These are phyloP conservation scores for Phytophthora europaea DNA, from an alignment of 352 stramenopile species.

Conservation along the genomic window DNA sequence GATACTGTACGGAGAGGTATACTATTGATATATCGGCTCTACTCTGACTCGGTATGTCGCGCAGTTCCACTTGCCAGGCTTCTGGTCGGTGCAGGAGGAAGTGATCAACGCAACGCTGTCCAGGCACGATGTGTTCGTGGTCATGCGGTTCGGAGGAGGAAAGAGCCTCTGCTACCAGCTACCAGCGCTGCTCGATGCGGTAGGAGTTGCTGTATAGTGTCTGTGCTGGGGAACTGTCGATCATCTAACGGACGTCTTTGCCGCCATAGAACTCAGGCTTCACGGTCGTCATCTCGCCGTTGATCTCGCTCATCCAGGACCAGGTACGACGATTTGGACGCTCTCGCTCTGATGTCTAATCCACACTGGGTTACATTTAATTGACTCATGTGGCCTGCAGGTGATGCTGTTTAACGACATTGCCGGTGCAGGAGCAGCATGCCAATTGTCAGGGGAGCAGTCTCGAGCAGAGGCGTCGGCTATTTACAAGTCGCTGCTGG, in stretches of 20 bases:
- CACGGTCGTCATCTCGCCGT: conserved; percentile 93
- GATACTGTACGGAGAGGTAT: conserved; percentile 24
- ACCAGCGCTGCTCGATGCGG: conserved; percentile 73
- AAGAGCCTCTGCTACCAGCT: conserved; percentile 94
- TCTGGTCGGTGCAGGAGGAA: conserved; percentile 91
- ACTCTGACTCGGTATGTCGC: conserved; percentile 4
- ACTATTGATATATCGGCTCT: neutral
- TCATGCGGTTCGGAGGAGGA: conserved; percentile 93
- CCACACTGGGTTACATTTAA: neutral
- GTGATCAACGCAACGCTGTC: conserved; percentile 94
- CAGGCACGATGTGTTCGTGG: conserved; percentile 91
- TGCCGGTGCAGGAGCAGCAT: conserved; percentile 59
- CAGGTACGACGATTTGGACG: conserved; percentile 60
- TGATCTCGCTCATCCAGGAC: conserved; percentile 95
- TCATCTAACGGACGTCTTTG: neutral
- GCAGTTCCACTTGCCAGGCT: conserved; percentile 85
- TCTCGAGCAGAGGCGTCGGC: conserved; percentile 57
- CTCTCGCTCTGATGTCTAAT: neutral
- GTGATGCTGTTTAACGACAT: conserved; percentile 85
- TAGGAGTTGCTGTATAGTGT: conserved; percentile 34
- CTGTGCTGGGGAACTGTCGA: neutral
- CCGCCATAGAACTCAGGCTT: conserved; percentile 61
- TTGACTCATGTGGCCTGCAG: conserved; percentile 13
- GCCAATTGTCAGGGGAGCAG: conserved; percentile 66
- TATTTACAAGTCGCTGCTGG: conserved; percentile 89